Base-by-base conservation (phyloP, 139 green algal species). In the Micractinium conductrix region DNA sequence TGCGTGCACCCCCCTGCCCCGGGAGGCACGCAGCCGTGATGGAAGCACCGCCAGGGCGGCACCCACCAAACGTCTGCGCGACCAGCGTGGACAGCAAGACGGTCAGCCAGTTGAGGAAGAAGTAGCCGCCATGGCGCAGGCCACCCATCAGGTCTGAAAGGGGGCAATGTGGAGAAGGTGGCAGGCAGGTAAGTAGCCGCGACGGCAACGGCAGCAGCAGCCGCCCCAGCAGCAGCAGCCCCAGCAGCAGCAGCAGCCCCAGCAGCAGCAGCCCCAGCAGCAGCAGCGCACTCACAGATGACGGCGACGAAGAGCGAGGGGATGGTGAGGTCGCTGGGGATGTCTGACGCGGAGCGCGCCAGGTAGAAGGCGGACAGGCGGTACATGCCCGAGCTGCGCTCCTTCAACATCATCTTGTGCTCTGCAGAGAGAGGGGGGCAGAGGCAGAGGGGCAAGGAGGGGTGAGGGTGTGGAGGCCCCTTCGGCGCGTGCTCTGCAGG, bases 331-430 rank as follows among this genome's bases (percentile, higher is more conserved):
- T 98, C 95, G 68, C 95, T 90, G 10, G 95, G 95, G 38, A 97
- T 80, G 76, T 97, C 93, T 1, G 89, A 91, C 10, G 75, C 67
- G 22, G 88, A 92, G 9, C 91, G 88, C 2, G 95, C 91, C 40
- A 94, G 58, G 93, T 97, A 98, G 90, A 95, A 98, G 22, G 95
- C 93, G 14, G 89, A 94, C 30, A 98, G 85, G 24, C 82, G 71
- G 91, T 98, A 98, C 96, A 98, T 98, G 70, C 91, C 91, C 42
- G 50, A 85, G 10, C 84, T 88, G 12, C 91, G 84, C 87, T 92
- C 91, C 85, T 94, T 74, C 8, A 70, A 26, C 43, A 33, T 19
- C 72, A n/a, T n/a, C n/a, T n/a, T n/a, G n/a, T n/a, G n/a, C n/a
- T n/a, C n/a, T n/a, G n/a, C n/a, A n/a, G n/a, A n/a, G n/a, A n/a